Percentiles rank a stretch among this genome's conserved stretches.
Conservation (phyloP, 164 flowering plant genomes). For the Macadamia integrifolia region DNA sequence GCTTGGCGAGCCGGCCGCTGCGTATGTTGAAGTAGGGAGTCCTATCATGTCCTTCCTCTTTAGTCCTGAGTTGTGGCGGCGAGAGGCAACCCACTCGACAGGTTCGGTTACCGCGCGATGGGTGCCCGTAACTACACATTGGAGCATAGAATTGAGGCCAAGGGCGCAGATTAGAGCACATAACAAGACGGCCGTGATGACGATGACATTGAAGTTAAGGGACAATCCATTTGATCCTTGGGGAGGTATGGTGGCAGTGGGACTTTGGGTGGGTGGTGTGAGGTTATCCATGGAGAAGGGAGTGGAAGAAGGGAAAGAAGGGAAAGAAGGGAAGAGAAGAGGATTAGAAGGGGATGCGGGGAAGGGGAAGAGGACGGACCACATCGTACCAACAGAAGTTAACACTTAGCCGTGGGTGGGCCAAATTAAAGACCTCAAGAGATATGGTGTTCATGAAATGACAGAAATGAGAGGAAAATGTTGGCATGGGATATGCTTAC, state of each 20-base stretch:
- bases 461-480: too few relatives aligned
- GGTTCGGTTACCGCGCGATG: conserved; percentile 24
- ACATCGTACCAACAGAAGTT: too few relatives aligned
- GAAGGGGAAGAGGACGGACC: too few relatives aligned
- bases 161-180: conserved; percentile 21
- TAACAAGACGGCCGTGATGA: conserved; percentile 13
- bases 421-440: too few relatives aligned
- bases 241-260: not conserved
- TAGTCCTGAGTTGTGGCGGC: conserved; percentile 22
- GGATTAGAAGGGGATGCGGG: too few relatives aligned
- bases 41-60: conserved; percentile 32
- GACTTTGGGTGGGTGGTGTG: conserved; percentile 6
- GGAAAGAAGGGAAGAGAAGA: too few relatives aligned
- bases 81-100: conserved; percentile 20
- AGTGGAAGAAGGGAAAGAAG: too few relatives aligned
- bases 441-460: too few relatives aligned
- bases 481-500: too few relatives aligned
- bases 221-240: not conserved
- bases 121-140: conserved; percentile 28
- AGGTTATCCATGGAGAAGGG: conserved; percentile 6
- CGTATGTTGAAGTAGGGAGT: conserved; percentile 29
- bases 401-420: too few relatives aligned
- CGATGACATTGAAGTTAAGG: not conserved
- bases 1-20: conserved; percentile 8
- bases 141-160: conserved; percentile 32